phyloP scores from a whole-genome alignment of 208 protist species.

The Leishmania arabica region DNA sequence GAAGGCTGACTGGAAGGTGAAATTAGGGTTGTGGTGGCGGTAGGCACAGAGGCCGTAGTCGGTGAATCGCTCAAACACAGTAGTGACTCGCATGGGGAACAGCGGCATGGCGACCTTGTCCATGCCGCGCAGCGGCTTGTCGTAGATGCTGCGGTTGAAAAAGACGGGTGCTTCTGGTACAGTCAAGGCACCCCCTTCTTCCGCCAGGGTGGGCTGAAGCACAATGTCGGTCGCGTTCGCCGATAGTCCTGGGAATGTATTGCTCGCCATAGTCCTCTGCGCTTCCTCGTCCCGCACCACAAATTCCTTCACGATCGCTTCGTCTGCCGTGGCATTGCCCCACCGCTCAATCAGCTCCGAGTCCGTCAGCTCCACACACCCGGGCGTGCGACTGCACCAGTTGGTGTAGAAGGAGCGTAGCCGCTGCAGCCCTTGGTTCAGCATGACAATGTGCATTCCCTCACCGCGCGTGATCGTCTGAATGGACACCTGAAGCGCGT shows the following conservation, averaged over 20 bases:
- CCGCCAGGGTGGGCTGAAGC: conserved; percentile 13
- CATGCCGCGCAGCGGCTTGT: conserved; percentile 17
- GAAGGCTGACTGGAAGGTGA: conserved; percentile 32
- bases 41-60: conserved; percentile 56
- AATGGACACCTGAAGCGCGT: conserved; percentile 27
- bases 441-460: conserved; percentile 24
- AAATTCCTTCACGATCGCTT: conserved; percentile 17
- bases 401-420: conserved; percentile 18
- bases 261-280: conserved; percentile 11
- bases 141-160: conserved; percentile 31
- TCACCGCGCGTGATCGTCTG: conserved; percentile 20
- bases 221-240: conserved; percentile 16
- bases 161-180: conserved; percentile 13
- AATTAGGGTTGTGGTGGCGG: conserved; percentile 27
- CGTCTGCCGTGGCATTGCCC: conserved; percentile 6
- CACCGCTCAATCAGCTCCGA: conserved; percentile 29
- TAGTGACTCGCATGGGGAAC: conserved; percentile 2
- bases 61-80: conserved; percentile 6
- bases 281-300: conserved; percentile 17
- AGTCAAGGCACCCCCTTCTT: conserved; percentile 5
- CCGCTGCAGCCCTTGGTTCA: conserved; percentile 13
- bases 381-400: conserved; percentile 13
- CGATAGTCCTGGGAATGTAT: neutral
- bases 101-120: neutral
- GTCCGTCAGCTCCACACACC: conserved; percentile 27